phyloP scores from a whole-genome alignment of 1,139 yeast species.

The Lipomyces yarrowii region DNA sequence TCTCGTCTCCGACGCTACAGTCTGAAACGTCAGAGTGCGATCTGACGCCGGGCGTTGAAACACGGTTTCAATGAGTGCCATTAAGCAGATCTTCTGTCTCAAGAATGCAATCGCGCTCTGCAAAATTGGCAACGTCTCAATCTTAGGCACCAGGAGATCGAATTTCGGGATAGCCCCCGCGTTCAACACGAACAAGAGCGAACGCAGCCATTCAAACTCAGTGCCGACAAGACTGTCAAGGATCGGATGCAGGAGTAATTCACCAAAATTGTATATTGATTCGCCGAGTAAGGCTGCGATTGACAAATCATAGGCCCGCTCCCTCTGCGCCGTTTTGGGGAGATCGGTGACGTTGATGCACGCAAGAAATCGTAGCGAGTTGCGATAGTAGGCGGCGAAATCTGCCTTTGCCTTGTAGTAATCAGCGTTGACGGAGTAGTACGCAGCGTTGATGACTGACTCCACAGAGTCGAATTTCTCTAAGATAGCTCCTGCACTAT shows the following conservation, averaged over 20 bases:
- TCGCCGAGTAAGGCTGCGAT: constrained; percentile 90
- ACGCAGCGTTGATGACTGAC: constrained; percentile 76
- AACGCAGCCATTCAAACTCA: constrained; percentile 71
- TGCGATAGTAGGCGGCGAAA: constrained; percentile 77
- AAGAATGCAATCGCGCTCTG: constrained; percentile 65
- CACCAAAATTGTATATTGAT: constrained; percentile 93
- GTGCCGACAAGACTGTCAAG: constrained; percentile 58
- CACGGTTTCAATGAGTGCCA: constrained; percentile 86
- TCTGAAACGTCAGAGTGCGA: constrained; percentile 71
- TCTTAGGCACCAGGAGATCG: constrained; percentile 50
- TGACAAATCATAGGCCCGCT: constrained; percentile 77
- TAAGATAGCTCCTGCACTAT: constrained; percentile 58
- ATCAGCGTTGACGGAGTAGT: constrained; percentile 78
- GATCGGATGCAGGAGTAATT: constrained; percentile 86
- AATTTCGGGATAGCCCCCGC: constrained; percentile 73
- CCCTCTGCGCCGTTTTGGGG: constrained; percentile 55
- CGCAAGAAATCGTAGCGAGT: constrained; percentile 62
- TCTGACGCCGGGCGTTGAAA: constrained; percentile 76
- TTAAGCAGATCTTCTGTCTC: constrained; percentile 87
- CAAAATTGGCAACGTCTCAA: constrained; percentile 61
- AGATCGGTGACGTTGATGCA: constrained; percentile 56
- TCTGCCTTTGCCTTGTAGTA: constrained; percentile 74
- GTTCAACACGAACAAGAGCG: constrained; percentile 69
- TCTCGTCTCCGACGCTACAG: constrained; percentile 76
- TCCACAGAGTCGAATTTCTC: constrained; percentile 66